phyloP scores from a whole-genome alignment of 2,329 filamentous ascomycete genomes.

The Pleomassaria siparia region DNA sequence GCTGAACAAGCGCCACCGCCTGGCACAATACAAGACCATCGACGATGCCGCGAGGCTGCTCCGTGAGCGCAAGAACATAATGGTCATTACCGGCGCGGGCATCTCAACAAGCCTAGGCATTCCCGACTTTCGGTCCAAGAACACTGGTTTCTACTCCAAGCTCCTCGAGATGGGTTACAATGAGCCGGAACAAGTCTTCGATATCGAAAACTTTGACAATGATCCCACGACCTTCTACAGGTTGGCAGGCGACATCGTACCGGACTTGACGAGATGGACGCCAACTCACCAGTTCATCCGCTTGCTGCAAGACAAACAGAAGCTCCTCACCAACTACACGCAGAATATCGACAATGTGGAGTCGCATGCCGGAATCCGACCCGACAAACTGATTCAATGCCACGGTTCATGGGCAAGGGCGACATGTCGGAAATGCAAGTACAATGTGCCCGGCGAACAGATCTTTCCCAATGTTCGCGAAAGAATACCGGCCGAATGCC shows the following conservation, averaged over 20 bases:
- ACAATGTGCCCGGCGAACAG: conserved; percentile 70
- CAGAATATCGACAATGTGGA: conserved; percentile 99
- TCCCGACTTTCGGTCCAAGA: conserved; percentile 93
- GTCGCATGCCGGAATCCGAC: conserved; percentile 76
- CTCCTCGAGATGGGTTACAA: conserved; percentile 73
- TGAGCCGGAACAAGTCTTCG: conserved; percentile 94
- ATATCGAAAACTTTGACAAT: conserved; percentile 81
- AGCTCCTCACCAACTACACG: conserved; percentile 94
- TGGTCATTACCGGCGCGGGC: conserved; percentile 92
- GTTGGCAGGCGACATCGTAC: conserved; percentile 86
- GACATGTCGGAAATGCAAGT: conserved; percentile 79
- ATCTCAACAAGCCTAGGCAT: conserved; percentile 97
- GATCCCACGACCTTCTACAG: conserved; percentile 89
- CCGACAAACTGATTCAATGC: conserved; percentile 87
- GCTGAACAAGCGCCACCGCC: conserved; percentile 77
- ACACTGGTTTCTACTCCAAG: conserved; percentile 86
- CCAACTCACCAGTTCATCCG: conserved; percentile 94
- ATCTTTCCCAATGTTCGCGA: conserved; percentile 80
- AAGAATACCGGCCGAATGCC: conserved; percentile 75
- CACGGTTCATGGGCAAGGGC: conserved; percentile 95
- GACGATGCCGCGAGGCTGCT: conserved; percentile 84
- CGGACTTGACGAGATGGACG: conserved; percentile 75
- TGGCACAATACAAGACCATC: conserved; percentile 77
- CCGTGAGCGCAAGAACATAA: conserved; percentile 74
- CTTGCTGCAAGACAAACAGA: conserved; percentile 81